Evolutionary conservation across 2,329 filamentous ascomycete genomes (phyloP), one percentile per base, ranked within the genome.

Genomic region (Lanzia echinophila): DNA sequence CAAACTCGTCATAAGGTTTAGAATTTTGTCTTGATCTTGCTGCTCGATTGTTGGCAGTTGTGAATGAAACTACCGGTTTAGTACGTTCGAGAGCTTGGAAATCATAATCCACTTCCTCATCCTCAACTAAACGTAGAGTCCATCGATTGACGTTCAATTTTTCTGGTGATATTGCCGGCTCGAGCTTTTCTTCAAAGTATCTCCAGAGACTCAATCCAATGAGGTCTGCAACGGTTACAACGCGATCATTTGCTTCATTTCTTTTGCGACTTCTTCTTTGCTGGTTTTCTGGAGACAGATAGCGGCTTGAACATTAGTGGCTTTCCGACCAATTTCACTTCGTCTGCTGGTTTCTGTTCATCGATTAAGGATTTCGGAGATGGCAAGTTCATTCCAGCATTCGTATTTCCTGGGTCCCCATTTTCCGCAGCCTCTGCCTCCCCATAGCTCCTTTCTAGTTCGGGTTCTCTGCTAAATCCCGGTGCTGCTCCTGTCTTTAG

Each of bases 271-370:
- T 75, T 84, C 72, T 86, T 89, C 72, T 87, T 90, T 58, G 79
- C 81, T 31, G 83, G 78, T 58, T 86, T 89, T 57, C 88, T 79
- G 15, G 84, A 82, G 13, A 96, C 90, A 1, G 91, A 96, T 36
- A 96, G 74, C 3, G 92, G 92, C 67, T 85, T 87, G 70, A 97
- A 96, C 82, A 90, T 88, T 69, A 91, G 81, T 12, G 90, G 82
- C 62, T 91, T 94, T 19, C 87, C 88, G 2, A 85, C 79, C 13
- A 87, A 71, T 70, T 88, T 86, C 15, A 86, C 78, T 55, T 86
- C 81, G 2, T 79, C 75, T n/a, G 78, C 78, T 24, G 78, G 70
- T 63, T 82, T 64, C 63, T 82, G 76, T 41, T 78, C 78, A 12
- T 73, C 73, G 1, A 78, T 76, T 62, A 80, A 77, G 32, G 74